phyloP scores from a whole-genome alignment of 164 flowering plant species.

The Santalum album region DNA sequence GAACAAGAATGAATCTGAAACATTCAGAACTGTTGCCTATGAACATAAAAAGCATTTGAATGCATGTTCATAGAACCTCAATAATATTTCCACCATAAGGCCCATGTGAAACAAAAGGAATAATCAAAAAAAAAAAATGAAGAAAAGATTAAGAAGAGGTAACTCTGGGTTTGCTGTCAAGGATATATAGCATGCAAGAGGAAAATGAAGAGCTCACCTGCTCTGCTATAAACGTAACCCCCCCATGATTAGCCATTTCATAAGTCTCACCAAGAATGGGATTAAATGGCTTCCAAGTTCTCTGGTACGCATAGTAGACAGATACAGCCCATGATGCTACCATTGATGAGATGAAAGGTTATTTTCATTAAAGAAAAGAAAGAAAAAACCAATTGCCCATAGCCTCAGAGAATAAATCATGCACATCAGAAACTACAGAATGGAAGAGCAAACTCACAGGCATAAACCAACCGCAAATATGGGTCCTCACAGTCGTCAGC shows the following conservation, averaged over 20 bases:
- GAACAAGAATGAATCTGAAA: constrained; percentile 11
- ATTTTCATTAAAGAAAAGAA: no score
- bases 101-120: background rate
- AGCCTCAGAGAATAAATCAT: background rate
- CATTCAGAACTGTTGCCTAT: background rate
- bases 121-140: background rate
- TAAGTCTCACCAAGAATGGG: constrained; percentile 95
- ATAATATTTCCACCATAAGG: background rate
- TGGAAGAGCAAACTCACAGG: constrained; percentile 35
- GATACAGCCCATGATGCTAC: constrained; percentile 83
- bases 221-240: constrained; percentile 67
- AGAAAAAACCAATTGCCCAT: constrained; percentile 8
- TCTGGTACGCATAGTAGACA: constrained; percentile 62
- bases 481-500: constrained; percentile 96
- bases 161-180: background rate
- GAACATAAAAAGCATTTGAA: background rate
- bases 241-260: constrained; percentile 74
- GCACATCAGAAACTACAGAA: background rate
- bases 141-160: background rate
- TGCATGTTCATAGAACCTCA: no score
- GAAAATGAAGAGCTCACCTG: constrained; percentile 39
- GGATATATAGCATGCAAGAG: background rate
- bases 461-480: constrained; percentile 75
- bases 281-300: constrained; percentile 89
- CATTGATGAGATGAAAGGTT: no score